Conservation (phyloP, 331 rosid genomes). For the Rhamnella rubrinervis region DNA sequence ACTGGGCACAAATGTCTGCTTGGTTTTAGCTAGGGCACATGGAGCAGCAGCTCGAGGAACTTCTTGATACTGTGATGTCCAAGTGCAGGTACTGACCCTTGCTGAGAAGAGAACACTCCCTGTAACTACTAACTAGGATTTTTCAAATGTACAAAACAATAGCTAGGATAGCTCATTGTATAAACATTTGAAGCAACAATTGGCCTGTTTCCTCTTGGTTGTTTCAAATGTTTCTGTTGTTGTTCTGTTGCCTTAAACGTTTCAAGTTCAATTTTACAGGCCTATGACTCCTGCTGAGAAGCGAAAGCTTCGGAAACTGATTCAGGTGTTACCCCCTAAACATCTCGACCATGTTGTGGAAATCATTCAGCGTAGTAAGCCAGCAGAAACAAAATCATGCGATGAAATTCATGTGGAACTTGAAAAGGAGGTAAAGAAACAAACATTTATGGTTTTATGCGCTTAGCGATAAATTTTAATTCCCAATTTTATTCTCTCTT, state of each 20-base stretch:
- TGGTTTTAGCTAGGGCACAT: constrained; percentile 61
- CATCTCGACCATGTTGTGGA: constrained; percentile 65
- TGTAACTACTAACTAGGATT: neutral
- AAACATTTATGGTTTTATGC: constrained; percentile 1
- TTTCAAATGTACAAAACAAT: neutral
- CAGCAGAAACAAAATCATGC: constrained; percentile 22
- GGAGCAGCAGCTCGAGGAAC: constrained; percentile 69
- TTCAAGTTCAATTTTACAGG: constrained; percentile 41
- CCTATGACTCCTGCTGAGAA: constrained; percentile 64
- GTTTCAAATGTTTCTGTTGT: neutral
- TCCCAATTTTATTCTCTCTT: constrained; percentile 17
- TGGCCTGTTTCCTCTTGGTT: too few relatives aligned
- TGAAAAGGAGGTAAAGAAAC: constrained; percentile 60
- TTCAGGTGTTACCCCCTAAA: constrained; percentile 56
- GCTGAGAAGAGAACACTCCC: neutral
- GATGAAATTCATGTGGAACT: constrained; percentile 57
- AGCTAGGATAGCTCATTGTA: too few relatives aligned
- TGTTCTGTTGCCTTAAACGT: neutral
- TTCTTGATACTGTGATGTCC: constrained; percentile 58
- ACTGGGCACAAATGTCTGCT: constrained; percentile 16
- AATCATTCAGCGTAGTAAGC: constrained; percentile 47
- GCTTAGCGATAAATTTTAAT: neutral
- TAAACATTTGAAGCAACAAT: too few relatives aligned
- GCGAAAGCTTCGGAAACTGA: constrained; percentile 58
- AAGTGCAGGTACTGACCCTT: constrained; percentile 53